These are phyloP conservation scores for Chalaropsis thielavioides DNA, from an alignment of 2,329 filamentous ascomycete genomes.

Conservation along the genomic window DNA sequence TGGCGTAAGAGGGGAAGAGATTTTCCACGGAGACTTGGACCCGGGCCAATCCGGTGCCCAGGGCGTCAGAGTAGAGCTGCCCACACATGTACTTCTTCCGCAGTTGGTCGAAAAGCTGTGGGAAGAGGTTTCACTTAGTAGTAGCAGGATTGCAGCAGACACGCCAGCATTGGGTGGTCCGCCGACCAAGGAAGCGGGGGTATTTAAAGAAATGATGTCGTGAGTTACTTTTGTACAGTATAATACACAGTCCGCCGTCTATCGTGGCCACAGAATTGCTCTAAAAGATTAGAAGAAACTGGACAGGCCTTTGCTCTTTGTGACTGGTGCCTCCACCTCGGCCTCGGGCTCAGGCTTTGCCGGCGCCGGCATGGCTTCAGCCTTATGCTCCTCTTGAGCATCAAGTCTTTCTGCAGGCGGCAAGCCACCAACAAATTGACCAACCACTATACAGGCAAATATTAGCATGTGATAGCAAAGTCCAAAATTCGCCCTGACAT, in stretches of 20 bases:
- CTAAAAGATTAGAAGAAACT: conserved; percentile 35
- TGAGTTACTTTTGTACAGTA: conserved; percentile 24
- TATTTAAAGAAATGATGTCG: conserved; percentile 48
- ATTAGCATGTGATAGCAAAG: conserved; percentile 17
- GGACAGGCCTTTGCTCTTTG: conserved; percentile 25
- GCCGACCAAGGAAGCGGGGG: conserved; percentile 21
- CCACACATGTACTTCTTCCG: conserved; percentile 44
- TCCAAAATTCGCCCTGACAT: background rate
- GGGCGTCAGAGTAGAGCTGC: conserved; percentile 42
- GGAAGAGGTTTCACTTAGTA: conserved; percentile 4
- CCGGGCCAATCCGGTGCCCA: conserved; percentile 35
- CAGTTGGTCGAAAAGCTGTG: conserved; percentile 38
- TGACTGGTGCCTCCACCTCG: conserved; percentile 19
- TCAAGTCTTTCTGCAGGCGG: conserved; percentile 31
- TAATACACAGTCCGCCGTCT: conserved; percentile 5
- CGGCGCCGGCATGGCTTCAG: conserved; percentile 19
- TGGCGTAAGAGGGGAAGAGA: conserved; percentile 67
- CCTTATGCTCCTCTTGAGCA: conserved; percentile 29
- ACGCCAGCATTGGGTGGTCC: background rate
- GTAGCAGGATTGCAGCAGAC: background rate
- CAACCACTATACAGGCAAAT: conserved; percentile 40
- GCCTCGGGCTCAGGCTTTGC: conserved; percentile 9
- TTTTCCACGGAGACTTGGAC: conserved; percentile 47
- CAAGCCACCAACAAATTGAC: conserved; percentile 30
- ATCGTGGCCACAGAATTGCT: conserved; percentile 9